Conservation (phyloP, 345 rosid genomes). For the Ceriops decandra region DNA sequence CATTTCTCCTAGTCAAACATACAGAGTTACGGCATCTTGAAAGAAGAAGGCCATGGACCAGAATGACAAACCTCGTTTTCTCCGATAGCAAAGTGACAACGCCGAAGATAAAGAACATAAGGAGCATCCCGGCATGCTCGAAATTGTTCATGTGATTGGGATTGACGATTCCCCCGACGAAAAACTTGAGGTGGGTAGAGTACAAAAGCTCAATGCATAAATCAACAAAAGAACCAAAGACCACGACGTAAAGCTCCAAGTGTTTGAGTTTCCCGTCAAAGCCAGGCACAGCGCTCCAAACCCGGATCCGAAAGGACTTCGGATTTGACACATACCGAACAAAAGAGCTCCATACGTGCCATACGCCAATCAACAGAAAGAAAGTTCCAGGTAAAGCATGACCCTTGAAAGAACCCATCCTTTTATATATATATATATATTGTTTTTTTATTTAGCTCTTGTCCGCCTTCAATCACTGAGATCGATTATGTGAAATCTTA, state of each 20-base stretch:
- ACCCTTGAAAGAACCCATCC: conserved; percentile 94
- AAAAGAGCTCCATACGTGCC: conserved; percentile 84
- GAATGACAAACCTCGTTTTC: conserved; percentile 58
- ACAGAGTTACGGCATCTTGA: not conserved
- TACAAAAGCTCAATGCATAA: conserved; percentile 83
- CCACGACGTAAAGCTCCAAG: conserved; percentile 79
- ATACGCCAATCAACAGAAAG: conserved; percentile 68
- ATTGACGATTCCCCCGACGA: conserved; percentile 71
- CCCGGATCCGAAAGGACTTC: conserved; percentile 61
- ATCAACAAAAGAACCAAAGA: conserved; percentile 70
- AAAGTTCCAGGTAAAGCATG: conserved; percentile 86
- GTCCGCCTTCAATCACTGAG: not conserved
- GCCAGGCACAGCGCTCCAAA: conserved; percentile 84
- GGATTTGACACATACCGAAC: conserved; percentile 60
- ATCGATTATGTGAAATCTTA: not conserved
- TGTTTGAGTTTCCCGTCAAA: conserved; percentile 69
- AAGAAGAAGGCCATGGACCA: conserved; percentile 6
- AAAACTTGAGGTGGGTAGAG: conserved; percentile 85
- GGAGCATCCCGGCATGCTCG: conserved; percentile 95
- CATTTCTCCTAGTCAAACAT: not conserved
- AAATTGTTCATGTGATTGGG: conserved; percentile 91
- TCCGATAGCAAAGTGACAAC: conserved; percentile 59
- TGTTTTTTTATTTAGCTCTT: not conserved
- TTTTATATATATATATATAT: not conserved
- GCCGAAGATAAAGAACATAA: conserved; percentile 89